Conservation (phyloP, 2,329 filamentous ascomycete species). For the Penicillium sp. region DNA sequence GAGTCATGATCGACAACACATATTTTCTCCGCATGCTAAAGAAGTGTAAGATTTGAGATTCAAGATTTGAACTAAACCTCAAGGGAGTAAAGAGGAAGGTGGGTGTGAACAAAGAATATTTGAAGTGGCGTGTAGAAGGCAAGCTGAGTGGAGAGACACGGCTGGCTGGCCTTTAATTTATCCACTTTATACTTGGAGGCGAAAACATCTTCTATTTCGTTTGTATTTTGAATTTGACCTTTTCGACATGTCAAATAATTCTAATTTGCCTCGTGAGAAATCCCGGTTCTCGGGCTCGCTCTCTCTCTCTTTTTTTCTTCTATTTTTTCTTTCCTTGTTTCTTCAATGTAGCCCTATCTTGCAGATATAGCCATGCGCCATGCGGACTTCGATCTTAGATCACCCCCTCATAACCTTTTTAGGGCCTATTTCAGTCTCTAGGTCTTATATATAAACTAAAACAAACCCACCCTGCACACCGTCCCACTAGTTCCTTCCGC, state of each 20-base stretch:
- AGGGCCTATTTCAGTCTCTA: neutral
- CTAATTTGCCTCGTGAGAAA: neutral
- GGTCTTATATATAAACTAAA: neutral
- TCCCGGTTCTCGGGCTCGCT: neutral
- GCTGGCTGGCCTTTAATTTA: neutral
- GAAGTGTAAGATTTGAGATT: too few species aligned
- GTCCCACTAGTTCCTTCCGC: constrained; percentile 2
- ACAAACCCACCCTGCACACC: neutral
- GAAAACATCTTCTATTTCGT: too few species aligned
- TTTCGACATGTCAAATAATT: constrained; percentile 14
- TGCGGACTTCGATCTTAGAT: neutral
- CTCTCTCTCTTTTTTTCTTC: too few species aligned
- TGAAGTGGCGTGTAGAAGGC: too few species aligned
- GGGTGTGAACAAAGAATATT: too few species aligned
- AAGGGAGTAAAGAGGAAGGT: too few species aligned
- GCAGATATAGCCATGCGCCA: neutral
- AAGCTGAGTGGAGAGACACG: too few species aligned
- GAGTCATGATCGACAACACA: constrained; percentile 10
- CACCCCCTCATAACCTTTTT: neutral
- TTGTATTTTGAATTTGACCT: constrained; percentile 5
- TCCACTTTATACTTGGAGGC: too few species aligned
- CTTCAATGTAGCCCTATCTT: neutral
- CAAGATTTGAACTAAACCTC: too few species aligned
- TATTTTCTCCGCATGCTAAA: neutral
- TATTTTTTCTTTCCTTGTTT: neutral